phyloP scores from a whole-genome alignment of 2,329 filamentous ascomycete genomes.

The Gaeumannomyces sp. region DNA sequence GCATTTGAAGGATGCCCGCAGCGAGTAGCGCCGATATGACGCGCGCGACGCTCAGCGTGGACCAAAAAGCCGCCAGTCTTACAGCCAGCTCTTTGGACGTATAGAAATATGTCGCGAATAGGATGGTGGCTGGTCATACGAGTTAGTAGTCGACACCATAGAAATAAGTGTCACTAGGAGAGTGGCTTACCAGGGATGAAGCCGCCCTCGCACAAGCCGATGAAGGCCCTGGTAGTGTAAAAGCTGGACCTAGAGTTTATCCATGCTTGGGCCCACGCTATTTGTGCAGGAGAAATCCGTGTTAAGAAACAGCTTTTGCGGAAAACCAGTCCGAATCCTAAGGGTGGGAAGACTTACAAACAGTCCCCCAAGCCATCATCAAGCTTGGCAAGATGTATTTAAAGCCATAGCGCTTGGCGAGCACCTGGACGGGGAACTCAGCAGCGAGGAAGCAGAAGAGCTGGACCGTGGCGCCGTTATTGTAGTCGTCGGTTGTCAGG shows the following conservation, averaged over 20 bases:
- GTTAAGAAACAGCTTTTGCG: not conserved
- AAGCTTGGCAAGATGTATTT: slow-evolving; percentile 48
- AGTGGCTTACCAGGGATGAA: slow-evolving; percentile 39
- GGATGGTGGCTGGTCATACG: slow-evolving; percentile 34
- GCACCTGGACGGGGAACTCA: slow-evolving; percentile 52
- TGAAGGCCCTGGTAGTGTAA: slow-evolving; percentile 44
- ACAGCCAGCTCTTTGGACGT: slow-evolving; percentile 60
- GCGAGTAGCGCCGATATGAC: slow-evolving; percentile 43
- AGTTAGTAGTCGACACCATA: not conserved
- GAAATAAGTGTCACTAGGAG: not conserved
- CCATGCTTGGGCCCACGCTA: slow-evolving; percentile 41
- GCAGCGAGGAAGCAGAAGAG: slow-evolving; percentile 47
- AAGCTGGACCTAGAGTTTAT: slow-evolving; percentile 41
- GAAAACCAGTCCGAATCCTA: slow-evolving; percentile 22
- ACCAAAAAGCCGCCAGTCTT: slow-evolving; percentile 65
- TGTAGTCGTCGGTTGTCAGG: slow-evolving; percentile 46
- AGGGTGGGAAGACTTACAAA: slow-evolving; percentile 30
- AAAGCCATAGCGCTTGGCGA: slow-evolving; percentile 52
- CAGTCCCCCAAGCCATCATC: slow-evolving; percentile 44
- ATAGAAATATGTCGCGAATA: slow-evolving; percentile 69
- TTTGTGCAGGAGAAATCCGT: not conserved
- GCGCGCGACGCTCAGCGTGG: slow-evolving; percentile 35
- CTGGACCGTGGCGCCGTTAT: slow-evolving; percentile 52
- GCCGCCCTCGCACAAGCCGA: slow-evolving; percentile 48
- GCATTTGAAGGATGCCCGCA: slow-evolving; percentile 41